Evolutionary conservation across 2,329 filamentous ascomycete species (phyloP), one percentile per base, ranked within the genome.

Genomic region (Gyromitra esculenta): DNA sequence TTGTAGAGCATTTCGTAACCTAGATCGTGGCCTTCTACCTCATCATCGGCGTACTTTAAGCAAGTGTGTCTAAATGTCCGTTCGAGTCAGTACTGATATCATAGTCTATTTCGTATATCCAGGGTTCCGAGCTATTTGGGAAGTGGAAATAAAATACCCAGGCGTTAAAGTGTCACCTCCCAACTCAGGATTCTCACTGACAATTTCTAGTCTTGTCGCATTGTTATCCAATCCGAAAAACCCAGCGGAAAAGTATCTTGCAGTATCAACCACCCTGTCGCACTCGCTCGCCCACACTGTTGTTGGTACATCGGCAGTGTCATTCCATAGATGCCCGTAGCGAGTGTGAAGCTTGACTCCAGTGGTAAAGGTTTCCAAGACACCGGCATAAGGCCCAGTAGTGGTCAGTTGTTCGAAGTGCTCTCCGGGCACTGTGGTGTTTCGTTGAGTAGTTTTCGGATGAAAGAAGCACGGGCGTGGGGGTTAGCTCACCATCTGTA

Each of bases 81-180:
- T 60, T 8, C n/a, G 9, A 8, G 31, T 78, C n/a, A 78, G 56
- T 6, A 56, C 41, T 4, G 48, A 62, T 63, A 15, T 43, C 9
- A 59, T 21, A 31, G 25, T 11, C 37, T 0, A 35, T 48, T 54
- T 66, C 7, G 25, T 50, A 31, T 31, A 31, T 37, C 15, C 9
- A 11, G 21, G 15, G 8, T 31, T n/a, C 31, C 43, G 35, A 31
- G 25, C 15, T 4, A 13, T 67, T 37, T 6, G 64, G 18, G 18
- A 35, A n/a, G 41, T 57, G 18, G 9, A 50, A n/a, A 37, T 13
- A 31, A 31, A 41, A 60, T 77, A 79, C 79, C 88, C 87, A 0
- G 88, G 87, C 0, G 88, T 90, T 21, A 89, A 83, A 0, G 88
- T 89, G 77, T 89, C 83, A 0, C 84, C 87, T 1, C 86, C 86